Conservation (phyloP, 768 basidiomycete genomes). For the Lactarius evosmus region DNA sequence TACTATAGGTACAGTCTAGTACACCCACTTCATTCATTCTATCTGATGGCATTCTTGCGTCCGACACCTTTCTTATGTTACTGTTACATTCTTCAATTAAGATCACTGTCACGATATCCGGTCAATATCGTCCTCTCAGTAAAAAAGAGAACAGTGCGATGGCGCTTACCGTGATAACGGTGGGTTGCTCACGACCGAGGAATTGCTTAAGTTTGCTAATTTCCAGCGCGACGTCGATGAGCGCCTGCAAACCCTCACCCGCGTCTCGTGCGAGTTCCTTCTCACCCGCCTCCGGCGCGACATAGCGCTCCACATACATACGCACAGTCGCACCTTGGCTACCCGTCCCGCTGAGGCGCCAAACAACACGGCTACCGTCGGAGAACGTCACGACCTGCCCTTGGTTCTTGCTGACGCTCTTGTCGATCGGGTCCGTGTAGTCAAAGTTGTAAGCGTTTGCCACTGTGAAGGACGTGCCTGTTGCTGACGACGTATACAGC, state of each 20-base stretch:
- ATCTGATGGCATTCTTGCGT: not conserved
- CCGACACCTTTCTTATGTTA: not conserved
- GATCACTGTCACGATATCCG: conserved; percentile 1
- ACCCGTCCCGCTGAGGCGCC: conserved; percentile 94
- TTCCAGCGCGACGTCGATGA: conserved; percentile 92
- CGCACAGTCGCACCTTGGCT: conserved; percentile 95
- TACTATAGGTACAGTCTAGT: not conserved
- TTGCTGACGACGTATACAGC: conserved; percentile 62
- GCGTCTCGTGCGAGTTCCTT: conserved; percentile 71
- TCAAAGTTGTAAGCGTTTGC: conserved; percentile 80
- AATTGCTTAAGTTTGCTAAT: conserved; percentile 83
- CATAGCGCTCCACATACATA: conserved; percentile 93
- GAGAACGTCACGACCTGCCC: conserved; percentile 89
- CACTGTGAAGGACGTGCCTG: conserved; percentile 71
- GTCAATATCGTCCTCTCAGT: not conserved
- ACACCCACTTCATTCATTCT: not conserved
- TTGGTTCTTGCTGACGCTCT: conserved; percentile 90
- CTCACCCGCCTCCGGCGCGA: conserved; percentile 63
- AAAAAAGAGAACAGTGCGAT: not conserved
- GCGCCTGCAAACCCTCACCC: conserved; percentile 85
- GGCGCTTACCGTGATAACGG: conserved; percentile 72
- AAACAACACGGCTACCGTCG: conserved; percentile 93
- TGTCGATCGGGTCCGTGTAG: conserved; percentile 98
- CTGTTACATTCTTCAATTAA: not conserved
- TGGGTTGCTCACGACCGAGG: conserved; percentile 85